Percentiles rank a stretch among this genome's conserved stretches.
Evolutionary conservation across 768 basidiomycete genomes (phyloP).

Genomic region (Boletellus ananas): DNA sequence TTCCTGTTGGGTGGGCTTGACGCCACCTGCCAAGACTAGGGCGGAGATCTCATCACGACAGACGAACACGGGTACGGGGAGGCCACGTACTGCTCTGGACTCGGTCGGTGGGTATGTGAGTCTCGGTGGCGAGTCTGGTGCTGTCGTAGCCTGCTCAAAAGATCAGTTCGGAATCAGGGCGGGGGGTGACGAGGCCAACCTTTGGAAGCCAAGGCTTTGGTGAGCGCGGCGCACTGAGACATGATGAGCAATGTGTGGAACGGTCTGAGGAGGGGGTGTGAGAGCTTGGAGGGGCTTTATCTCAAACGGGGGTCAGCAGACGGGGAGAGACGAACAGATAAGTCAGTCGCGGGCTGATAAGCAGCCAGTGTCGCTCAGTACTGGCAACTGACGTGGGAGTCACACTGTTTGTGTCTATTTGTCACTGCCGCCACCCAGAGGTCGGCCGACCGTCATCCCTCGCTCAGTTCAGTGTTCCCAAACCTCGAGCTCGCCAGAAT

Average conservation of each 20-base stretch:
- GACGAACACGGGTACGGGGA: not conserved
- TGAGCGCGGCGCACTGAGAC: constrained; percentile 53
- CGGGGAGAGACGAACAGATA: constrained; percentile 10
- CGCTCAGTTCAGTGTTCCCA: constrained; percentile 15
- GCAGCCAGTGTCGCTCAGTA: not conserved
- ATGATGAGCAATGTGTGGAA: constrained; percentile 42
- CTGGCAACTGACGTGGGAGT: too few species aligned
- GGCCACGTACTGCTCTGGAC: constrained; percentile 49
- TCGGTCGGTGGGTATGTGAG: constrained; percentile 42
- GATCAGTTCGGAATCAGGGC: not conserved
- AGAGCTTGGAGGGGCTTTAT: constrained; percentile 7
- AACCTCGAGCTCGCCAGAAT: constrained; percentile 33
- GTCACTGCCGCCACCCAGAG: not conserved
- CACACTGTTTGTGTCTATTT: constrained; percentile 22
- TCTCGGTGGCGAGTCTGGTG: constrained; percentile 41
- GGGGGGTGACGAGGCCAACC: constrained; percentile 33
- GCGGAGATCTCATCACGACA: not conserved
- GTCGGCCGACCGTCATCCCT: constrained; percentile 3
- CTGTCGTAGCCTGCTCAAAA: constrained; percentile 2
- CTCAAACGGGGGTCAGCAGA: constrained; percentile 9
- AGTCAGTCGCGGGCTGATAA: not conserved
- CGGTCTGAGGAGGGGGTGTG: constrained; percentile 4
- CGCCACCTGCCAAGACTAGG: constrained; percentile 47
- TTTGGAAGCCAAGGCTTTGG: constrained; percentile 44
- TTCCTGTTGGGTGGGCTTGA: constrained; percentile 44